Evolutionary conservation across 257 asterid genomes (phyloP), one percentile per base, ranked within the genome.

Genomic region (Nyctanthes arbortristis): DNA sequence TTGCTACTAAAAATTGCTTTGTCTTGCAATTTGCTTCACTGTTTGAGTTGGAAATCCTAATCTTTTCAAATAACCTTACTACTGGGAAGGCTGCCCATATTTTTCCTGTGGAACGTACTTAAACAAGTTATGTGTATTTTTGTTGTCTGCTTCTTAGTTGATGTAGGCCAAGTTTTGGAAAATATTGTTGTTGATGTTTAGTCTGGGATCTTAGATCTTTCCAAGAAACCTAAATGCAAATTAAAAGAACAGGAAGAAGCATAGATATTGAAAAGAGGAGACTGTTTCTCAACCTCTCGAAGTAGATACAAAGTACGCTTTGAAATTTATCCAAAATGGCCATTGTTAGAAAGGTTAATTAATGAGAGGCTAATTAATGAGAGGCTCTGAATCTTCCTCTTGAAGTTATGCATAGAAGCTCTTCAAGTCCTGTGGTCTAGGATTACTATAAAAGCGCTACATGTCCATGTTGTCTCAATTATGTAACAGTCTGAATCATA

Each of bases 11-110:
- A 25, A 57, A 16, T 10, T 31, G 47, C 47, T 66, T 43, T 8
- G 32, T 34, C 3, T 7, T 61, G 43, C 28, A 35, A 61, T 52
- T 47, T 14, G 24, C 39, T 62, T 56, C 5, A 9, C 31, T 52
- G 16, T 22, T 20, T 52, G 65, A 27, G 43, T 67, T 49, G 24
- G 61, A 47, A 60, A 61, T 20, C 27, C 43, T 61, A 40, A 36
- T 2, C 40, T 49, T 70, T 70, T 43, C 64, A 59, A 52, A 22
- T 24, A 20, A 24, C 59, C 8, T 18, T 8, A 52, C 14, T 20
- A 5, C 13, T 8, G 30, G 9, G 7, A 10, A 20, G 7, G 27
- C 14, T 52, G 4, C 59, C 59, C 30, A 8, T 43, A 43, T 14
- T 32, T 32, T 30, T 49, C 43, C 36, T 29, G 14, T 2, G 30